Percentiles rank a stretch among this genome's conserved stretches.
These are phyloP conservation scores for Logfia minima DNA, from an alignment of 129 eudicot species.

Conservation along the genomic window DNA sequence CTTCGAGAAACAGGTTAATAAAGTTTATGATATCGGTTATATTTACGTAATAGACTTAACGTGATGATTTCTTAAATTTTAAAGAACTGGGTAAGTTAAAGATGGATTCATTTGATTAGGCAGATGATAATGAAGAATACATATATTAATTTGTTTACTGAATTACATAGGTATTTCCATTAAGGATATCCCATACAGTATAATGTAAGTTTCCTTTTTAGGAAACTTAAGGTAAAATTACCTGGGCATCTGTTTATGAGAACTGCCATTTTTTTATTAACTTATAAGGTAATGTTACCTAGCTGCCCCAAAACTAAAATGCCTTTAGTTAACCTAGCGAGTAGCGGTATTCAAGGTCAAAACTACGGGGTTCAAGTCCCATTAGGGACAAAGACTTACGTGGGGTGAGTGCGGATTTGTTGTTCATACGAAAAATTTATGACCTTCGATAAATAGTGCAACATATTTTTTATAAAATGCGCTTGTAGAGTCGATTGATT, in stretches of 20 bases:
- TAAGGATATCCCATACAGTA: no score
- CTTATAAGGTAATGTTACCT: background rate
- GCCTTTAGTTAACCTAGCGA: no score
- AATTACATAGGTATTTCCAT: no score
- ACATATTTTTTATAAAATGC: background rate
- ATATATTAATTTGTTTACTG: background rate
- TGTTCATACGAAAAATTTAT: no score
- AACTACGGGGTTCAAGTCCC: no score
- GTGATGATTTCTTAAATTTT: no score
- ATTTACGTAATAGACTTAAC: background rate
- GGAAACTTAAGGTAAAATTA: background rate
- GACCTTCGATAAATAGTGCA: no score
- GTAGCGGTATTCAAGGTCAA: no score
- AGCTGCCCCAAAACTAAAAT: background rate
- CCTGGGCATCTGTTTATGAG: background rate
- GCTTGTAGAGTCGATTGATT: background rate
- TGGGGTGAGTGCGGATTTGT: no score
- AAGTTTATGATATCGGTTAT: background rate
- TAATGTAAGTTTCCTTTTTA: background rate
- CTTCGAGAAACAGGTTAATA: background rate
- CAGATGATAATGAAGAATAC: background rate
- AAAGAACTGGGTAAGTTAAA: background rate
- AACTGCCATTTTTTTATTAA: background rate
- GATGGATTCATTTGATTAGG: background rate
- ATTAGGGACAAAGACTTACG: no score